Evolutionary conservation across 257 asterid species (phyloP).

Genomic region (Plectranthus barbatus): DNA sequence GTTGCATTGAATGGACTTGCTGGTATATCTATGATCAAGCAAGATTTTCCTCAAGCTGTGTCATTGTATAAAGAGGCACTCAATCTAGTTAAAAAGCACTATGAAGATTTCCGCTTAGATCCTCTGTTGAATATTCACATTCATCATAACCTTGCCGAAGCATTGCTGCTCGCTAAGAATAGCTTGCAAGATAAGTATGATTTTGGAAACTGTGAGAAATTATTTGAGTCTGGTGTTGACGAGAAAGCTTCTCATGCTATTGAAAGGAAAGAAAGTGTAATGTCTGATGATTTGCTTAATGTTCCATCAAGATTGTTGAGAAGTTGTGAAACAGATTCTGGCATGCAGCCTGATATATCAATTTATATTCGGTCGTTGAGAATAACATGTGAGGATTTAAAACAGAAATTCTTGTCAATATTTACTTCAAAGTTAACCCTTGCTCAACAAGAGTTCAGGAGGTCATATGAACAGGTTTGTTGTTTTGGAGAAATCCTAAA

Average conservation of each 20-base stretch:
- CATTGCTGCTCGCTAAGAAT: conserved; percentile 33
- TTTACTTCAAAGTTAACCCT: conserved; percentile 50
- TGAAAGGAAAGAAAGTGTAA: conserved; percentile 25
- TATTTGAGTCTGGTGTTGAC: conserved; percentile 13
- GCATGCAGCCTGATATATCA: conserved; percentile 19
- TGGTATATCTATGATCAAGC: conserved; percentile 79
- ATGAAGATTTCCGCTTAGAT: conserved; percentile 85
- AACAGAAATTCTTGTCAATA: conserved; percentile 60
- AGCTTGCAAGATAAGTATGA: conserved; percentile 19
- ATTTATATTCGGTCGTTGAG: conserved; percentile 33
- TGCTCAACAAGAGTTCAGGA: conserved; percentile 82
- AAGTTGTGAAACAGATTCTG: conserved; percentile 23
- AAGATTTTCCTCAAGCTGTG: conserved; percentile 61
- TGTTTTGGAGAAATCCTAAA: conserved; percentile 16
- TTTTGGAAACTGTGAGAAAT: conserved; percentile 25
- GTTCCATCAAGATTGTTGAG: conserved; percentile 17
- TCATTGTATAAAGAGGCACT: conserved; percentile 78
- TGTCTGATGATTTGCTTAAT: conserved; percentile 26
- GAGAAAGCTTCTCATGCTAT: conserved; percentile 21
- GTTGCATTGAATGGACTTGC: conserved; percentile 95
- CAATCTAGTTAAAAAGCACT: conserved; percentile 60
- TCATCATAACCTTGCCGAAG: conserved; percentile 83
- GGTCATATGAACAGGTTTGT: conserved; percentile 68
- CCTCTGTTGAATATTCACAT: conserved; percentile 88
- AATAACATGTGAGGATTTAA: conserved; percentile 53